Percentiles rank a stretch among this genome's conserved stretches.
Conservation (phyloP, 495 filamentous ascomycete species). For the Pseudevernia furfuracea region DNA sequence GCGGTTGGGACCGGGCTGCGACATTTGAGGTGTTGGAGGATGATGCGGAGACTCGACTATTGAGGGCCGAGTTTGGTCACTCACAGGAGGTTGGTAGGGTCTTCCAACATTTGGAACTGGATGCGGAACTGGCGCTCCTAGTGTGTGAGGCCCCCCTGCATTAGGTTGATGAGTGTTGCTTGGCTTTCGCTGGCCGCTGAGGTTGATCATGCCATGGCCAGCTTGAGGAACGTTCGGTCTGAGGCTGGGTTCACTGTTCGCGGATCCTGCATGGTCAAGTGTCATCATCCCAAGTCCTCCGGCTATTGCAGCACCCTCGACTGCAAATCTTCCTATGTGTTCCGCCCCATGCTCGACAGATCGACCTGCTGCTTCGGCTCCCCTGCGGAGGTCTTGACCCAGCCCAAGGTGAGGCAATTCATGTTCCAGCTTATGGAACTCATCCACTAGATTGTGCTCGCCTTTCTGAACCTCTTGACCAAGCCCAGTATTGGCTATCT, state of each 20-base stretch:
- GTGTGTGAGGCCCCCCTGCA: not conserved
- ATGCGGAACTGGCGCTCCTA: not conserved
- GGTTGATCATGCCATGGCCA: not conserved
- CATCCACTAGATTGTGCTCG: not conserved
- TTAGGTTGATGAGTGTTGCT: not conserved
- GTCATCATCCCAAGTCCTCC: not conserved
- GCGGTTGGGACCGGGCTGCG: not conserved
- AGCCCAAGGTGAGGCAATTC: not conserved
- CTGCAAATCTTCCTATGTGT: not conserved
- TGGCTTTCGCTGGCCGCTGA: not conserved
- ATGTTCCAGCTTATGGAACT: slow-evolving; percentile 1
- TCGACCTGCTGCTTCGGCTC: not conserved
- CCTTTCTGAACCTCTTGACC: not conserved
- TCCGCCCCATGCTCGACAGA: not conserved
- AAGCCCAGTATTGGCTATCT: not conserved
- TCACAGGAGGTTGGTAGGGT: not conserved
- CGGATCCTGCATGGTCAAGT: slow-evolving; percentile 5
- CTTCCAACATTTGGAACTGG: not conserved
- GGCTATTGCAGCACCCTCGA: not conserved
- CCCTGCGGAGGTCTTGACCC: not conserved
- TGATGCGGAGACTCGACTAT: not conserved
- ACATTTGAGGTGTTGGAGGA: not conserved
- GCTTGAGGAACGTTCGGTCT: not conserved
- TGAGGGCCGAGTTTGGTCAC: not conserved
- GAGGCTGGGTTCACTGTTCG: not conserved